Percentiles rank a stretch among this genome's conserved stretches.
These are phyloP conservation scores for Cyphellophora attinorum DNA, from an alignment of 2,329 filamentous ascomycete species.

Conservation along the genomic window DNA sequence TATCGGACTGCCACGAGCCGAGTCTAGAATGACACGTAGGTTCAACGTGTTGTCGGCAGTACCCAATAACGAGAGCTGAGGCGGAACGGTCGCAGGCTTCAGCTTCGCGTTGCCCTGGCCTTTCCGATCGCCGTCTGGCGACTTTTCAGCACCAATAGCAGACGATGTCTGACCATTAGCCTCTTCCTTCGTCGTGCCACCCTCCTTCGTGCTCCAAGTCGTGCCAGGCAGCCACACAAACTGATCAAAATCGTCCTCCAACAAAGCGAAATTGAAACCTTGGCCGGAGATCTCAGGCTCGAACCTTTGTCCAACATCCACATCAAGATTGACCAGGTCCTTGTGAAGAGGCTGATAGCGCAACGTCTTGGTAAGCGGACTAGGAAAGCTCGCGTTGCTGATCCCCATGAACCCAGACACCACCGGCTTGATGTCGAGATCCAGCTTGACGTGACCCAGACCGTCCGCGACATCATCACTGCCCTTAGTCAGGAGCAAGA, in stretches of 20 bases:
- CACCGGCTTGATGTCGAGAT: conserved; percentile 33
- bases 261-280: conserved; percentile 37
- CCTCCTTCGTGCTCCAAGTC: conserved; percentile 22
- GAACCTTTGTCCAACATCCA: conserved; percentile 36
- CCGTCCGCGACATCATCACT: conserved; percentile 15
- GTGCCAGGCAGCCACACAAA: conserved; percentile 37
- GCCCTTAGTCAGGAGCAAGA: conserved; percentile 38
- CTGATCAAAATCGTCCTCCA: conserved; percentile 32
- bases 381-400: conserved; percentile 24
- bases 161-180: conserved; percentile 1
- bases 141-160: neutral
- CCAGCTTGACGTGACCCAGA: conserved; percentile 28
- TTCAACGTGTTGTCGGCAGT: conserved; percentile 8
- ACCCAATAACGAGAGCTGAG: conserved; percentile 1
- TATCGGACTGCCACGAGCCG: conserved; percentile 4
- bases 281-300: conserved; percentile 23
- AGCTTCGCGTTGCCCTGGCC: neutral
- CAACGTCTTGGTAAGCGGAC: conserved; percentile 27
- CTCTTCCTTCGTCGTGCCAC: neutral
- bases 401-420: conserved; percentile 30
- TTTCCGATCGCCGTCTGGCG: neutral
- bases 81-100: neutral
- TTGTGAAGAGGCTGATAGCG: conserved; percentile 29
- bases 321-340: conserved; percentile 28
- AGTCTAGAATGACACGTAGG: conserved; percentile 7